Base-by-base conservation (phyloP, 2,329 filamentous ascomycete species). In the Nemania abortiva region DNA sequence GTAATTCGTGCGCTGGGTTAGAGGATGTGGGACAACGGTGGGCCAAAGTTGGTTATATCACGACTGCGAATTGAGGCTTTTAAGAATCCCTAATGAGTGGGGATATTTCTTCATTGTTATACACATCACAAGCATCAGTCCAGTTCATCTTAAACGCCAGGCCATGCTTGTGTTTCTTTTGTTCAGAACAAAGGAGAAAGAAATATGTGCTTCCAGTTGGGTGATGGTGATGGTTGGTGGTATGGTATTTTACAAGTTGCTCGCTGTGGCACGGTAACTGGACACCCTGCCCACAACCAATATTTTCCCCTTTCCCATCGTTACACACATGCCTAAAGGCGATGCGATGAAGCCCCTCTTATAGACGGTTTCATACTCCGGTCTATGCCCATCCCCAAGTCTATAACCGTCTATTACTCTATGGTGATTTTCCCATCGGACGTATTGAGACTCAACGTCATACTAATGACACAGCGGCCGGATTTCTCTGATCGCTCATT, bases 391-490 rank as follows among this genome's bases (percentile, higher is more conserved):
- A 59, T 57, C 65, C 61, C 70, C 71, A 69, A 70, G 70, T 77
- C 75, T 76, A 78, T 74, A 66, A 71, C 74, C 74, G 72, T 79
- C 77, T 78, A 79, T 79, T 77, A 77, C 65, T 79, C 76, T 79
- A 77, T 77, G 74, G 73, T 78, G 75, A 74, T 74, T 76, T 72
- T 76, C 74, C 76, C 74, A 75, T 74, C 71, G 74, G 73, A 76
- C 72, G 74, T 72, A 72, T 69, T 69, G 74, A 74, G 70, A 73
- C 68, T 58, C 45, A 65, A 65, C 63, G 70, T 69, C 69, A 63
- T 61, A 42, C 49, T 66, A 55, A 68, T 72, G 70, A 72, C 69
- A 74, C 67, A 66, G 59, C 70, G 66, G 63, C 70, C 73, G 71
- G 65, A 70, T 62, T 67, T 71, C 68, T 74, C 70, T 66, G 69